Conservation (phyloP, 2,329 filamentous ascomycete species). For the Penicillium concentricum region DNA sequence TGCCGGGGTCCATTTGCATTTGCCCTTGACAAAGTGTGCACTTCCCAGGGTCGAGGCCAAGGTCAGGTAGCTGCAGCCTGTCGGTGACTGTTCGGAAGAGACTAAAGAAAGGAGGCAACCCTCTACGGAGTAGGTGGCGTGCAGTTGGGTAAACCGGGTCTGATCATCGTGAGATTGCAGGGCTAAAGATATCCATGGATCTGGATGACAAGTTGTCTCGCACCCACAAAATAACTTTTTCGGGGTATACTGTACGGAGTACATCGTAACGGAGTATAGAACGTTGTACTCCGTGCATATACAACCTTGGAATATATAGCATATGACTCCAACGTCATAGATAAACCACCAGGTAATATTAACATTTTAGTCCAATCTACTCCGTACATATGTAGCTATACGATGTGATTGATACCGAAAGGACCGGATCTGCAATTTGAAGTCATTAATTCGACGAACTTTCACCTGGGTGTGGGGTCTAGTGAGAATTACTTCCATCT, state of each 20-base stretch:
- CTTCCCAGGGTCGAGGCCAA: not conserved
- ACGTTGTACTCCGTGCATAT: not conserved
- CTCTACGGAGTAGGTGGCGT: slow-evolving; percentile 1
- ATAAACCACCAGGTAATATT: not conserved
- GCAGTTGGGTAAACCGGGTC: not conserved
- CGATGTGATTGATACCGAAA: not conserved
- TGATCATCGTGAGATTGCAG: not conserved
- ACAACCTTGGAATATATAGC: not conserved
- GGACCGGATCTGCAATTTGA: not conserved
- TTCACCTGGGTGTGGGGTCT: not conserved
- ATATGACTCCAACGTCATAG: not conserved
- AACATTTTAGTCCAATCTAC: not conserved
- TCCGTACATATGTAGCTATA: too few species aligned
- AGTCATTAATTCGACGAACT: not conserved
- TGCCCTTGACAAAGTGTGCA: not conserved
- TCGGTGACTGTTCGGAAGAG: not conserved
- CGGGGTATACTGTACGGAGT: not conserved
- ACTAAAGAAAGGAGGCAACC: slow-evolving; percentile 1
- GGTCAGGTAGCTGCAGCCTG: not conserved
- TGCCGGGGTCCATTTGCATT: slow-evolving; percentile 1
- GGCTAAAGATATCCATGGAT: slow-evolving; percentile 5
- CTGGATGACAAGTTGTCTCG: not conserved
- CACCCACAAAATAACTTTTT: not conserved
- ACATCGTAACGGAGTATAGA: not conserved
- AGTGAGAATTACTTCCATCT: not conserved